phyloP scores from a whole-genome alignment of 257 asterid genomes.

The Solanum pennellii region DNA sequence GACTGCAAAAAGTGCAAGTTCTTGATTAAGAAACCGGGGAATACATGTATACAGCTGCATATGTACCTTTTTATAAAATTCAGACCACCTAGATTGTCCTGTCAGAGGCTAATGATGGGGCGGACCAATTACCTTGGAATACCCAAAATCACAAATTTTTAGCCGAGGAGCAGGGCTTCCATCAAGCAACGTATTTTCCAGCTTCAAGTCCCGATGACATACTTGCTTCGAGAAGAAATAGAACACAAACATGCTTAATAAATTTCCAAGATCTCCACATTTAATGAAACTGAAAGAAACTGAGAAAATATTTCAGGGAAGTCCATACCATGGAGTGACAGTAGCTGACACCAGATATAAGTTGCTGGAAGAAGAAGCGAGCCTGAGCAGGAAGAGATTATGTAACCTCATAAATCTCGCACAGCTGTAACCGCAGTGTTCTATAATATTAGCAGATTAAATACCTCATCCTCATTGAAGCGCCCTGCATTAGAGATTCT shows the following conservation, averaged over 20 bases:
- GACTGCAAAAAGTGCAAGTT: slow-evolving; percentile 37
- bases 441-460: neutral
- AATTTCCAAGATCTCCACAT: neutral
- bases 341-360: slow-evolving; percentile 92
- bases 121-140: slow-evolving; percentile 53
- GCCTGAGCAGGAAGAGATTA: slow-evolving; percentile 35
- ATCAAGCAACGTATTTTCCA: slow-evolving; percentile 79
- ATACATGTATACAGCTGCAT: neutral
- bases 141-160: slow-evolving; percentile 91
- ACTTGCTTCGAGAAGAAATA: slow-evolving; percentile 49
- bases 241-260: slow-evolving; percentile 1
- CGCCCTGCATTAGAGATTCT: slow-evolving; percentile 81
- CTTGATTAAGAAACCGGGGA: neutral
- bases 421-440: neutral
- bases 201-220: slow-evolving; percentile 86
- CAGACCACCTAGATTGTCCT: neutral
- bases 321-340: slow-evolving; percentile 69
- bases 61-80: neutral
- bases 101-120: neutral
- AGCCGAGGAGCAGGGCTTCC: slow-evolving; percentile 89
- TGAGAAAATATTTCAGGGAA: neutral
- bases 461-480: slow-evolving; percentile 87
- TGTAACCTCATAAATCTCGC: neutral
- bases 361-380: slow-evolving; percentile 86
- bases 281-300: neutral